phyloP scores from a whole-genome alignment of 1,139 yeast species.

The Geotrichum aggregatum region DNA sequence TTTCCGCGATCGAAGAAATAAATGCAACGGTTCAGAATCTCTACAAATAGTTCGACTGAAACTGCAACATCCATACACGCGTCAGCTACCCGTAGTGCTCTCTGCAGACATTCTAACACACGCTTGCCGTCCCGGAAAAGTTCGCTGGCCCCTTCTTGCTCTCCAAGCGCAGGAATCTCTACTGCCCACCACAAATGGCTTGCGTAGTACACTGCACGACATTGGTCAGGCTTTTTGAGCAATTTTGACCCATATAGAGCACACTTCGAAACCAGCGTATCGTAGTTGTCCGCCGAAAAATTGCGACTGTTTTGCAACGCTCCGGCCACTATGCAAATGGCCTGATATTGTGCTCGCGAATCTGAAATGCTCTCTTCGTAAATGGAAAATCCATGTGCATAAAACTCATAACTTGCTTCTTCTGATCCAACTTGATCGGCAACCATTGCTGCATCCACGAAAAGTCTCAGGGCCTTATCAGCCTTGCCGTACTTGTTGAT shows the following conservation, averaged over 20 bases:
- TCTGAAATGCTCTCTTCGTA: slow-evolving; percentile 78
- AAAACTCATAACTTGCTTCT: slow-evolving; percentile 80
- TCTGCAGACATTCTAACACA: slow-evolving; percentile 63
- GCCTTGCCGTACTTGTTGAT: slow-evolving; percentile 53
- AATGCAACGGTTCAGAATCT: slow-evolving; percentile 77
- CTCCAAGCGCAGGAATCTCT: slow-evolving; percentile 50
- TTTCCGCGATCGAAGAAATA: slow-evolving; percentile 84
- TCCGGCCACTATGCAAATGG: slow-evolving; percentile 55
- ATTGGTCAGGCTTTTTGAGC: slow-evolving; percentile 88
- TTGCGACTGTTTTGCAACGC: slow-evolving; percentile 57
- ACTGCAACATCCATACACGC: slow-evolving; percentile 83
- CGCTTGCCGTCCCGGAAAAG: slow-evolving; percentile 55
- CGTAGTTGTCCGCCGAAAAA: slow-evolving; percentile 61
- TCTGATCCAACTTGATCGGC: slow-evolving; percentile 70
- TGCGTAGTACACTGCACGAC: slow-evolving; percentile 82
- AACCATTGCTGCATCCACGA: slow-evolving; percentile 47
- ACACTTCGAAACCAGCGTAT: slow-evolving; percentile 73
- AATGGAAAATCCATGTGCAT: slow-evolving; percentile 79
- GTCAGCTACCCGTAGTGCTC: slow-evolving; percentile 85
- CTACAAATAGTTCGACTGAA: slow-evolving; percentile 78
- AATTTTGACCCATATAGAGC: slow-evolving; percentile 85
- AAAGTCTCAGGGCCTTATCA: slow-evolving; percentile 49
- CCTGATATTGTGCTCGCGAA: slow-evolving; percentile 55
- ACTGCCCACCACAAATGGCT: slow-evolving; percentile 94
- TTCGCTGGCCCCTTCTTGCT: slow-evolving; percentile 45